Percentiles rank a stretch among this genome's conserved stretches.
Evolutionary conservation across 192 early-diverging fungal species (phyloP).

Genomic region (Coemansia sp.): DNA sequence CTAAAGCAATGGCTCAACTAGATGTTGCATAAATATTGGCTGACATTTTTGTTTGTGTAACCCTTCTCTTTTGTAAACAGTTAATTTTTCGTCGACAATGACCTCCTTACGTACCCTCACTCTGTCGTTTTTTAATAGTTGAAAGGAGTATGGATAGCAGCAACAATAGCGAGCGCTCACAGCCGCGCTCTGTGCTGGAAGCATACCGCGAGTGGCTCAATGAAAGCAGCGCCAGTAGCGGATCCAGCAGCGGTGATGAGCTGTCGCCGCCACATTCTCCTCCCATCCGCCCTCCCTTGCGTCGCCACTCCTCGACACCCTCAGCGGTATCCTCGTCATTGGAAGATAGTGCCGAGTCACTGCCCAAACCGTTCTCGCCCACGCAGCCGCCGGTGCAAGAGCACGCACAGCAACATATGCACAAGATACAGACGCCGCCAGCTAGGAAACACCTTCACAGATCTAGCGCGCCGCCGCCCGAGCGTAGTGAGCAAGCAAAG

Average conservation of each 20-base stretch:
- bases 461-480: neutral
- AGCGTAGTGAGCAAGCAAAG: neutral
- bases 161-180: neutral
- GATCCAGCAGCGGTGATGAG: neutral
- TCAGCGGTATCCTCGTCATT: neutral
- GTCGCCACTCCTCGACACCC: neutral
- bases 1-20: slow-evolving; percentile 64
- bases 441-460: neutral
- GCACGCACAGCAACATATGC: neutral
- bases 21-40: neutral
- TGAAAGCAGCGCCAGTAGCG: slow-evolving; percentile 12
- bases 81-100: neutral
- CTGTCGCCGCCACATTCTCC: neutral
- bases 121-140: neutral
- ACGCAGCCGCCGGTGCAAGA: slow-evolving; percentile 2
- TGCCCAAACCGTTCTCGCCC: slow-evolving; percentile 1
- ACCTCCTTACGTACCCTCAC: neutral
- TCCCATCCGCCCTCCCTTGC: neutral
- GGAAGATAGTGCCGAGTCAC: neutral
- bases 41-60: neutral
- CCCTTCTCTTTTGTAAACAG: neutral
- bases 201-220: slow-evolving; percentile 39
- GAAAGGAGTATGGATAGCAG: neutral
- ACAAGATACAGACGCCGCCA: neutral
- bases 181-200: slow-evolving; percentile 24